Conservation (phyloP, 805 yeast species). For the Candida mattraensis region DNA sequence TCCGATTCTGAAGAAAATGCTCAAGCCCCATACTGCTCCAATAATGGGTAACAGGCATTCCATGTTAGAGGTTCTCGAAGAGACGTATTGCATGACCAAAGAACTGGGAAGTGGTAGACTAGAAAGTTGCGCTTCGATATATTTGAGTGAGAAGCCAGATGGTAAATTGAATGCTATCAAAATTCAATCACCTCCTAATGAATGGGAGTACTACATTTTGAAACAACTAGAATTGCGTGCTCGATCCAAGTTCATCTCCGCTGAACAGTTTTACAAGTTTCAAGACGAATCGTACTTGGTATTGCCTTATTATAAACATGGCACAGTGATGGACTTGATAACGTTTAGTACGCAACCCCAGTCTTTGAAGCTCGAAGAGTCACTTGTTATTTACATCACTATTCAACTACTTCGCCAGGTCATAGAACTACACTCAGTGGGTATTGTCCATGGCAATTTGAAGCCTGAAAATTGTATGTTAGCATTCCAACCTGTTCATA, state of each 20-base stretch:
- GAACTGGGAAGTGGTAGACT: constrained; percentile 80
- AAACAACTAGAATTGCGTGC: constrained; percentile 50
- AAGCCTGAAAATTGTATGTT: constrained; percentile 88
- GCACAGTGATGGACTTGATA: constrained; percentile 70
- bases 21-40: constrained; percentile 22
- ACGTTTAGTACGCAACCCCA: constrained; percentile 42
- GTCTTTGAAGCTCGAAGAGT: constrained; percentile 51
- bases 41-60: constrained; percentile 37
- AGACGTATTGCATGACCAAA: constrained; percentile 46
- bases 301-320: constrained; percentile 64
- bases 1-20: constrained; percentile 15
- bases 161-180: constrained; percentile 68
- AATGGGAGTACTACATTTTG: constrained; percentile 82
- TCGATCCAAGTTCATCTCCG: constrained; percentile 36
- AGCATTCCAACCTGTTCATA: constrained; percentile 21
- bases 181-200: constrained; percentile 63
- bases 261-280: constrained; percentile 53
- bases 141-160: constrained; percentile 59
- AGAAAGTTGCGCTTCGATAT: constrained; percentile 78
- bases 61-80: constrained; percentile 44
- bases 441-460: constrained; percentile 80
- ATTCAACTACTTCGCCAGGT: constrained; percentile 61
- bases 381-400: constrained; percentile 59
- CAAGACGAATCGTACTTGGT: constrained; percentile 69
- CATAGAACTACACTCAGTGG: constrained; percentile 59